A percentile compares a stretch with the other conserved stretches of the same genome.
Conservation (phyloP, 768 basidiomycete genomes). For the Amanita subjunquillea region DNA sequence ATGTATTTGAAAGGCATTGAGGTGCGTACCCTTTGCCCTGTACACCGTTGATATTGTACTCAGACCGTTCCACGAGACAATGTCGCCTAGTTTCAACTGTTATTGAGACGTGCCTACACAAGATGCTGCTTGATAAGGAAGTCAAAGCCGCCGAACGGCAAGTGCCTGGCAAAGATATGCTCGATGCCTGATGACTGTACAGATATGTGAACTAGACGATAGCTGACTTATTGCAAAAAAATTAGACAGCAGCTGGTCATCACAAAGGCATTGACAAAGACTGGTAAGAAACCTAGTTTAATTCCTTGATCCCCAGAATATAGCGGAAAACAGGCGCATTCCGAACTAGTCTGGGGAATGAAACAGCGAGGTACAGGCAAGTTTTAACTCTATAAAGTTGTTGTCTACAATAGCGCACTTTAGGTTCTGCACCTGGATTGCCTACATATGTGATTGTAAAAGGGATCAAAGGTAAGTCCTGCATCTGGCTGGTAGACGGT, state of each 20-base stretch:
- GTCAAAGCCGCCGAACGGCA: conserved; percentile 91
- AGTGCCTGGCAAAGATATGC: conserved; percentile 13
- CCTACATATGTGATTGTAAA: conserved; percentile 36
- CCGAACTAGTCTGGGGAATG: conserved; percentile 93
- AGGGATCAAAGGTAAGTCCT: not conserved
- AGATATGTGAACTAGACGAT: conserved; percentile 94
- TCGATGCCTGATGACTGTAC: conserved; percentile 7
- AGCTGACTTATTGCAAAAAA: conserved; percentile 92
- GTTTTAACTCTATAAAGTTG: not conserved
- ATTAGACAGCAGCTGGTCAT: conserved; percentile 95
- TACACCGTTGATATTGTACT: not conserved
- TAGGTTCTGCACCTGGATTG: conserved; percentile 95
- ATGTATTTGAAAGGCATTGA: conserved; percentile 99
- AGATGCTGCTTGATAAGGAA: conserved; percentile 93
- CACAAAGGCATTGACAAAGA: conserved; percentile 91
- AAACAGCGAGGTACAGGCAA: conserved; percentile 85
- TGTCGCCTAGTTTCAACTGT: conserved; percentile 97
- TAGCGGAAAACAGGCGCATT: conserved; percentile 91
- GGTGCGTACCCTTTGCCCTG: conserved; percentile 31
- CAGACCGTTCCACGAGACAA: conserved; percentile 98
- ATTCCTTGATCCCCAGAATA: conserved; percentile 49
- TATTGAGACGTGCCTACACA: conserved; percentile 95
- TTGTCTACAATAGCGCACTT: not conserved
- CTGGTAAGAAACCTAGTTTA: conserved; percentile 34
- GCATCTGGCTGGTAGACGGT: not conserved